Percentiles rank a stretch among this genome's conserved stretches.
phyloP scores from a whole-genome alignment of 495 filamentous ascomycete species.

The Aspergillus cristatus region DNA sequence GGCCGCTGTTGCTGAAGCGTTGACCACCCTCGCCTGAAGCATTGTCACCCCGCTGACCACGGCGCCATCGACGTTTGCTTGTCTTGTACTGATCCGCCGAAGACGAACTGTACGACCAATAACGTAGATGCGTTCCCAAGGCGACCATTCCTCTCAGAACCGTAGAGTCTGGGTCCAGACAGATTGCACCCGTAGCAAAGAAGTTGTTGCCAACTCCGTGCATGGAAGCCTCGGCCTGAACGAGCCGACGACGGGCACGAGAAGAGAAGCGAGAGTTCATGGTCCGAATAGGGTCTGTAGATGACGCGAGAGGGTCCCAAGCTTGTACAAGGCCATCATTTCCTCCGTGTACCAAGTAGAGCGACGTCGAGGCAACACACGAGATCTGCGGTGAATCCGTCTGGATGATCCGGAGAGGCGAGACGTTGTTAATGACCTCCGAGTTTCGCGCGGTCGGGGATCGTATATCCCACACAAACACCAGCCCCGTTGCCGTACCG shows the following conservation, averaged over 20 bases:
- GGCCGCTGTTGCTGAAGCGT: constrained; percentile 49
- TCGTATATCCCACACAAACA: constrained; percentile 82
- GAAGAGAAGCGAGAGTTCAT: constrained; percentile 82
- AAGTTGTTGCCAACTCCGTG: constrained; percentile 65
- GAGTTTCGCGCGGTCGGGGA: constrained; percentile 42
- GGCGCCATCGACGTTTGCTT: constrained; percentile 53
- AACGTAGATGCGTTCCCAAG: constrained; percentile 76
- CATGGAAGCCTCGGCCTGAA: constrained; percentile 60
- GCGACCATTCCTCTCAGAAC: constrained; percentile 86
- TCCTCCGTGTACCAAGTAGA: constrained; percentile 86
- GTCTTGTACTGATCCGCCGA: constrained; percentile 55
- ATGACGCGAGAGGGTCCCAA: constrained; percentile 90
- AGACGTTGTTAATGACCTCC: constrained; percentile 43
- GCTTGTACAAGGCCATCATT: constrained; percentile 93
- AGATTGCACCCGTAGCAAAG: constrained; percentile 74
- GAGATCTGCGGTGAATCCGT: constrained; percentile 88
- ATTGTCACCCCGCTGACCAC: constrained; percentile 50
- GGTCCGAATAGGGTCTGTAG: constrained; percentile 68
- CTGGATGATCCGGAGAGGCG: constrained; percentile 70
- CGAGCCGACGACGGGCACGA: constrained; percentile 63
- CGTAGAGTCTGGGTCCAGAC: constrained; percentile 82
- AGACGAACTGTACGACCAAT: constrained; percentile 85
- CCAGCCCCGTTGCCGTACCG: constrained; percentile 67
- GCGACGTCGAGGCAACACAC: constrained; percentile 72
- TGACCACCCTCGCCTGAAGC: constrained; percentile 40